These are phyloP conservation scores for Talaromyces sp. DNA, from an alignment of 2,329 filamentous ascomycete genomes.

Conservation along the genomic window DNA sequence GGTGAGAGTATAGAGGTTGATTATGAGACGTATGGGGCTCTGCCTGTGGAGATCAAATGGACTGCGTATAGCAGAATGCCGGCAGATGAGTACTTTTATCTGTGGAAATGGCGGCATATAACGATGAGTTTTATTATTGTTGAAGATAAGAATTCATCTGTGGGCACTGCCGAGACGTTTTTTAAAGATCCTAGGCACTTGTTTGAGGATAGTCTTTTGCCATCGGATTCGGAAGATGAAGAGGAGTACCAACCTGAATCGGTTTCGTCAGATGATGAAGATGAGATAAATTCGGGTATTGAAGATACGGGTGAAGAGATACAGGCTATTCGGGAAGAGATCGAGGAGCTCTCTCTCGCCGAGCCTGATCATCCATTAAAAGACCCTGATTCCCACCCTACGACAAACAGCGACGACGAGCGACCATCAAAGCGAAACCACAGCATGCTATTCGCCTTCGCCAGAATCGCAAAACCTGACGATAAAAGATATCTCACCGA, in stretches of 20 bases:
- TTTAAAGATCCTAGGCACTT: conserved; percentile 4
- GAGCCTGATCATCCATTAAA: not conserved
- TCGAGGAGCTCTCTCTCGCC: not conserved
- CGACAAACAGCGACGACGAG: not conserved
- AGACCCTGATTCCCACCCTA: not conserved
- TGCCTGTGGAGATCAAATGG: not conserved
- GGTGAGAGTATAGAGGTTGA: conserved; percentile 3
- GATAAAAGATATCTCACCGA: not conserved
- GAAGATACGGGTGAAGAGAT: conserved; percentile 2
- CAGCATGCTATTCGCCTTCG: conserved; percentile 2
- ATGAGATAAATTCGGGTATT: not conserved
- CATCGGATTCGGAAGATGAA: not conserved
- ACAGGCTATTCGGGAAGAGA: not conserved
- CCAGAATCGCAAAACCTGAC: not conserved
- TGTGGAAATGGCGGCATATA: conserved; percentile 6
- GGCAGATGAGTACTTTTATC: conserved; percentile 4
- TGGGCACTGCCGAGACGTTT: not conserved
- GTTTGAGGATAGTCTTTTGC: conserved; percentile 7
- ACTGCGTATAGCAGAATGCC: conserved; percentile 5
- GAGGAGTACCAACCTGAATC: not conserved
- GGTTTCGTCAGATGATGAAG: conserved; percentile 1
- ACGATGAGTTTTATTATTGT: conserved; percentile 4
- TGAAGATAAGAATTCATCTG: not conserved
- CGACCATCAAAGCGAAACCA: not conserved
- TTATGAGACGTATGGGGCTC: not conserved